Conservation (phyloP, 2,329 filamentous ascomycete species). For the Drechslerella stenobrocha region DNA sequence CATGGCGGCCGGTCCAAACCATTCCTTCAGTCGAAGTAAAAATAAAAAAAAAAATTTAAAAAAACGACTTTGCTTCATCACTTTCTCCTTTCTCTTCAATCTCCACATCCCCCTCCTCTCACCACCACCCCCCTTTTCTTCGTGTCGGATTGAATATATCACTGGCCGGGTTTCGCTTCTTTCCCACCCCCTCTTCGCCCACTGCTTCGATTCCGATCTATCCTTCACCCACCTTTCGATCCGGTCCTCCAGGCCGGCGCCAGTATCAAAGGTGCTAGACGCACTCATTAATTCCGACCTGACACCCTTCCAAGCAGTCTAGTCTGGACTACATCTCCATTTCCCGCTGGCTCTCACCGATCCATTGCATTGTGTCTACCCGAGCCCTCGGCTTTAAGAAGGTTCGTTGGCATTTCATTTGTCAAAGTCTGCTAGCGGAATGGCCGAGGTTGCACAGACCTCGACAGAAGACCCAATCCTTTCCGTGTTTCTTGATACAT, state of each 20-base stretch:
- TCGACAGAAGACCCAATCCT: constrained; percentile 20
- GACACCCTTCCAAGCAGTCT: constrained; percentile 34
- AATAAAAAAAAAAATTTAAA: no score
- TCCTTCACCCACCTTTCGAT: constrained; percentile 8
- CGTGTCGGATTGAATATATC: background rate
- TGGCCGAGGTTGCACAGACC: constrained; percentile 40
- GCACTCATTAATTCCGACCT: constrained; percentile 30
- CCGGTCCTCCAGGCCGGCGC: constrained; percentile 3
- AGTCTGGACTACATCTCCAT: constrained; percentile 18
- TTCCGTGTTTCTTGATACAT: constrained; percentile 12
- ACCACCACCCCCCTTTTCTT: constrained; percentile 5
- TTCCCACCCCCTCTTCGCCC: constrained; percentile 16
- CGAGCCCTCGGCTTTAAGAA: constrained; percentile 48
- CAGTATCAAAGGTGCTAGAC: constrained; percentile 19
- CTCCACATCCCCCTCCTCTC: background rate
- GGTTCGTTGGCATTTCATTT: constrained; percentile 26
- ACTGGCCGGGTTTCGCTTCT: constrained; percentile 8
- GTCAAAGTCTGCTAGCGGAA: background rate
- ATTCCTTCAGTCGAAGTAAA: no score
- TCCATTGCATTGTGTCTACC: constrained; percentile 33
- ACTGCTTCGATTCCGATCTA: constrained; percentile 7
- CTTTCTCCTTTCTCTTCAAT: constrained; percentile 18
- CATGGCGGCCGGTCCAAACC: background rate
- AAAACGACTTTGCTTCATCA: constrained; percentile 2
- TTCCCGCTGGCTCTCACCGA: constrained; percentile 6